Conservation (phyloP, 2,329 filamentous ascomycete species). For the Penicillium sp. region DNA sequence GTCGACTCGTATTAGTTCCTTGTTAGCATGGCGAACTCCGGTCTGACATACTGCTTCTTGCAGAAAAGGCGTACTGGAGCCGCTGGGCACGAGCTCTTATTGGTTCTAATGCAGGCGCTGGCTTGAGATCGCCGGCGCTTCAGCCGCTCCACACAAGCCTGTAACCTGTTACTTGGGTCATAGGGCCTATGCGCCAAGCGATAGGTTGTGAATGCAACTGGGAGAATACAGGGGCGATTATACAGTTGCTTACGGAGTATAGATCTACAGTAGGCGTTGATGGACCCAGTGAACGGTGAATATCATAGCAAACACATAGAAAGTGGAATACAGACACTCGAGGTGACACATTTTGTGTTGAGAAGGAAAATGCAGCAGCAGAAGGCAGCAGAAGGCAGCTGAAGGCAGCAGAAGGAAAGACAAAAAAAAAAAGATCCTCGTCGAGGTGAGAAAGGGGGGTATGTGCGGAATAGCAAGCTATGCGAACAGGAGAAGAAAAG, state of each 20-base stretch:
- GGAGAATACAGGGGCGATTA: neutral
- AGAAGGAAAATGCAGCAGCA: conserved; percentile 12
- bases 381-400: conserved; percentile 2
- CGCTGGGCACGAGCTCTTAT: neutral
- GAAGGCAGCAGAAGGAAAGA: neutral
- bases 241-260: neutral
- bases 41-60: neutral
- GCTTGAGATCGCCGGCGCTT: conserved; percentile 5
- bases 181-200: conserved; percentile 1
- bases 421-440: conserved; percentile 1
- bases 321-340: conserved; percentile 7
- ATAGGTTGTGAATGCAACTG: neutral
- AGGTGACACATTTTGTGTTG: conserved; percentile 9
- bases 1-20: neutral
- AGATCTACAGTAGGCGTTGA: neutral
- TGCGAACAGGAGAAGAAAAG: conserved; percentile 19
- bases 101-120: conserved; percentile 5
- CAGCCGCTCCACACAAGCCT: conserved; percentile 2
- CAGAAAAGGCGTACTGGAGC: neutral
- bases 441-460: conserved; percentile 22
- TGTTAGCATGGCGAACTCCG: neutral
- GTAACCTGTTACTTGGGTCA: neutral
- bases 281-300: conserved; percentile 1
- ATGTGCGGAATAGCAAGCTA: conserved; percentile 28
- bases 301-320: conserved; percentile 2